These are phyloP conservation scores for Lupinus albus DNA, from an alignment of 306 rosid genomes.

Conservation along the genomic window DNA sequence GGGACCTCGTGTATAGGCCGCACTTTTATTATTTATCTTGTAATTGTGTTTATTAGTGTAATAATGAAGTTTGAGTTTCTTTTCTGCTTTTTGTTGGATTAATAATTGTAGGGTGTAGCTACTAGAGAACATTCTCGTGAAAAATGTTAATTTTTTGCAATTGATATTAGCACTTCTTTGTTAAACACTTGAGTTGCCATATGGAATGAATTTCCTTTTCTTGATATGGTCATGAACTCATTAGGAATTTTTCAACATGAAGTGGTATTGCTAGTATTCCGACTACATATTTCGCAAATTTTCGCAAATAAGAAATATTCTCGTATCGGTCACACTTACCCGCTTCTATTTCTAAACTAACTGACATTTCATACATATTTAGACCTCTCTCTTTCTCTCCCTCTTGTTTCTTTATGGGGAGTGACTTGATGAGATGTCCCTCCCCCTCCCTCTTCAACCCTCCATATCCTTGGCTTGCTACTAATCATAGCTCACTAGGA, in stretches of 20 bases:
- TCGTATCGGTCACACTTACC: not conserved
- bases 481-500: not conserved
- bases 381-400: not conserved
- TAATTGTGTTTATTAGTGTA: slow-evolving; percentile 24
- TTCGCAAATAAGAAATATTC: slow-evolving; percentile 7
- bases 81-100: slow-evolving; percentile 4
- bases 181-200: not conserved
- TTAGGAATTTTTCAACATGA: slow-evolving; percentile 2
- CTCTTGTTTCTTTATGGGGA: not conserved
- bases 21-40: not conserved
- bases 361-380: not conserved
- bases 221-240: slow-evolving; percentile 14
- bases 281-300: not conserved
- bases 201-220: slow-evolving; percentile 3
- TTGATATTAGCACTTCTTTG: not conserved
- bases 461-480: not conserved
- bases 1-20: too few relatives aligned
- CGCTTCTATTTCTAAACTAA: slow-evolving; percentile 25
- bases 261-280: not conserved
- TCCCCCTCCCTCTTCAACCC: slow-evolving; percentile 3
- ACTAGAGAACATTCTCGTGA: not conserved
- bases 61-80: slow-evolving; percentile 2
- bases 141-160: too few relatives aligned
- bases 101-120: slow-evolving; percentile 6
- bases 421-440: slow-evolving; percentile 4